Conservation (phyloP, 768 basidiomycete genomes). For the Podaxis pistillaris region DNA sequence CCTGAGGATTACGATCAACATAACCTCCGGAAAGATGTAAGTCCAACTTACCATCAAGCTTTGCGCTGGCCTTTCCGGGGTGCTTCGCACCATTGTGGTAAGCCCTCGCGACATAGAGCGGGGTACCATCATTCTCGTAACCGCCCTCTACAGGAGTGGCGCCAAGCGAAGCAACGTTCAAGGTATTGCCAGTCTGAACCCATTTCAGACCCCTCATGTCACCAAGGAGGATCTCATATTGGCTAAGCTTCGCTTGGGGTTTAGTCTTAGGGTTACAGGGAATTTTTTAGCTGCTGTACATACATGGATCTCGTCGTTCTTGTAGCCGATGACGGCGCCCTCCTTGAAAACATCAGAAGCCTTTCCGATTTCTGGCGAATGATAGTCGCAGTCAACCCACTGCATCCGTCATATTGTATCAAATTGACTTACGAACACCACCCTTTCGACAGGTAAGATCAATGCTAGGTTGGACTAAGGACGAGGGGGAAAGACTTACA, state of each 20-base stretch:
- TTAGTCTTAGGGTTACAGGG: constrained; percentile 24
- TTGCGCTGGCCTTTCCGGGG: constrained; percentile 64
- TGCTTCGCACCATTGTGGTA: constrained; percentile 47
- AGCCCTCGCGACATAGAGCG: constrained; percentile 61
- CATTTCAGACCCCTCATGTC: constrained; percentile 55
- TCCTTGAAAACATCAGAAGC: constrained; percentile 55
- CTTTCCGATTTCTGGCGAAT: constrained; percentile 58
- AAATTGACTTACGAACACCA: constrained; percentile 47
- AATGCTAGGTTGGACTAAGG: background rate
- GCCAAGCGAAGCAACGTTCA: constrained; percentile 44
- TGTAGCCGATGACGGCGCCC: constrained; percentile 65
- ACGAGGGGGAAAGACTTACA: constrained; percentile 32
- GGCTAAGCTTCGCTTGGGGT: constrained; percentile 41
- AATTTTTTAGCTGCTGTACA: constrained; percentile 1
- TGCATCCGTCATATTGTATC: background rate
- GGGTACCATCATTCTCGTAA: constrained; percentile 56
- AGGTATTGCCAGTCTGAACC: constrained; percentile 46
- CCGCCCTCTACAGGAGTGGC: constrained; percentile 66
- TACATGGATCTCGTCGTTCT: constrained; percentile 58
- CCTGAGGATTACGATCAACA: constrained; percentile 25
- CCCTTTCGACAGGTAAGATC: constrained; percentile 33
- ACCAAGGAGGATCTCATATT: constrained; percentile 72
- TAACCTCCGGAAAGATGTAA: too few species aligned
- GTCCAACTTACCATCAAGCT: constrained; percentile 42
- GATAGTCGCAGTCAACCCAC: background rate